Evolutionary conservation across 768 basidiomycete species (phyloP).

Genomic region (Lactarius pseudohatsudake): DNA sequence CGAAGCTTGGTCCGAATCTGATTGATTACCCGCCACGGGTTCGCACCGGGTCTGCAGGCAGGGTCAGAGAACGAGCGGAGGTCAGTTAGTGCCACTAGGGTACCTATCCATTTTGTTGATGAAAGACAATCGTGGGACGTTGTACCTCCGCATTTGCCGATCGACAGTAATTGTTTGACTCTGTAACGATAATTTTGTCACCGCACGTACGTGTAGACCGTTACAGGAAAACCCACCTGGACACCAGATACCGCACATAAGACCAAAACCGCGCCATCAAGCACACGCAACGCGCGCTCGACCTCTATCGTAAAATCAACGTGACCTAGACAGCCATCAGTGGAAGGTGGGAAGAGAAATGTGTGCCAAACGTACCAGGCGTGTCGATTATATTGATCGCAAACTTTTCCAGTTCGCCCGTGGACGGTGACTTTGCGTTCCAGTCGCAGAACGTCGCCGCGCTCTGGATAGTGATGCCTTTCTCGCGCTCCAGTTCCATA

Average conservation of each 20-base stretch:
- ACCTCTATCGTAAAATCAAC: conserved; percentile 99
- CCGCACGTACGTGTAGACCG: not conserved
- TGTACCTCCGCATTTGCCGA: conserved; percentile 96
- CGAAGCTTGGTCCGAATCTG: conserved; percentile 91
- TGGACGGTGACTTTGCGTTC: conserved; percentile 65
- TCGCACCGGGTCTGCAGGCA: conserved; percentile 79
- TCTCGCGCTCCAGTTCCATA: conserved; percentile 98
- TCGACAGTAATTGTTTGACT: conserved; percentile 99
- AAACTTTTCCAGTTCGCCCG: conserved; percentile 73
- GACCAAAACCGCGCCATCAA: conserved; percentile 96
- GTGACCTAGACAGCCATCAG: conserved; percentile 62
- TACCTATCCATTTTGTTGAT: conserved; percentile 99
- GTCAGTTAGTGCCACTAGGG: conserved; percentile 10
- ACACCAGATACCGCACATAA: conserved; percentile 97
- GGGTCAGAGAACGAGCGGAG: not conserved
- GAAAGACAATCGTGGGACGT: conserved; percentile 93
- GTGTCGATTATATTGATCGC: conserved; percentile 99
- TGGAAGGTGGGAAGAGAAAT: not conserved
- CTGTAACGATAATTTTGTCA: conserved; percentile 38
- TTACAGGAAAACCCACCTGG: conserved; percentile 52
- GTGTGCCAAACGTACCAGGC: conserved; percentile 56
- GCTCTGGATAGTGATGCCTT: conserved; percentile 99
- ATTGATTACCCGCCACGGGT: conserved; percentile 91
- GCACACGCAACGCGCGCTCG: conserved; percentile 90
- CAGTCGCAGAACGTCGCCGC: conserved; percentile 99